Base-by-base conservation (phyloP, 179 eudicot species). In the Patellifolia procumbens region DNA sequence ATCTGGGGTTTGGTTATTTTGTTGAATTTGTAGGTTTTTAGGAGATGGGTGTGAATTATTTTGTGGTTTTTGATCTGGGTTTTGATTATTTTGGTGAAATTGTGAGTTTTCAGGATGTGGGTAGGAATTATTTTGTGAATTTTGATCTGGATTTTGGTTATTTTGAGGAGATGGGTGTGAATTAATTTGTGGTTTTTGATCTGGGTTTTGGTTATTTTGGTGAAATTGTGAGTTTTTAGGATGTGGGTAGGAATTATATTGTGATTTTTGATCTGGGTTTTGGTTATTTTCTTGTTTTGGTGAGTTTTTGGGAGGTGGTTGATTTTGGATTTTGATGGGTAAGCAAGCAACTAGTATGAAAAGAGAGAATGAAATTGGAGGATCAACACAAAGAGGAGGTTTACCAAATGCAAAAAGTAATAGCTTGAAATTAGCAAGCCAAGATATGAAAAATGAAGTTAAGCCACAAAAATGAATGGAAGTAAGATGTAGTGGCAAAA, bases 351-450 rank as follows among this genome's bases (percentile, higher is more conserved):
- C 49, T 10, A 84, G 76, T 15, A 88, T 3, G 67, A 90, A 90
- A 8, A 11, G 74, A 17, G 55, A 75, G 20, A 82, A 81, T 2
- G 89, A 80, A 32, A 82, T 56, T 9, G 85, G 59, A 35, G 84
- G 85, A 17, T 67, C 72, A 26, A 61, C 67, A 62, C 74, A 71
- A 61, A 90, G 78, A 7, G 91, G 93, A 65, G 89, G 91, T 6
- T 53, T 28, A 37, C 74, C 75, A 45, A 83, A 84, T 48, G 89
- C 86, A 49, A 87, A 81, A 51, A 85, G 85, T 68, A 88, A 74
- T 72, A 90, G 88, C 70, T 90, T 90, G 86, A 90, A 88, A 71
- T 84, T 88, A 3, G 87, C 87, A 28, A 90, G 88, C 91, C 94
- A 88, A 22, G 87, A 35, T 2, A 87, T 71, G 78, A 85, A 82